Base-by-base conservation (phyloP, 2,329 filamentous ascomycete genomes). In the Hypoxylon sp. region DNA sequence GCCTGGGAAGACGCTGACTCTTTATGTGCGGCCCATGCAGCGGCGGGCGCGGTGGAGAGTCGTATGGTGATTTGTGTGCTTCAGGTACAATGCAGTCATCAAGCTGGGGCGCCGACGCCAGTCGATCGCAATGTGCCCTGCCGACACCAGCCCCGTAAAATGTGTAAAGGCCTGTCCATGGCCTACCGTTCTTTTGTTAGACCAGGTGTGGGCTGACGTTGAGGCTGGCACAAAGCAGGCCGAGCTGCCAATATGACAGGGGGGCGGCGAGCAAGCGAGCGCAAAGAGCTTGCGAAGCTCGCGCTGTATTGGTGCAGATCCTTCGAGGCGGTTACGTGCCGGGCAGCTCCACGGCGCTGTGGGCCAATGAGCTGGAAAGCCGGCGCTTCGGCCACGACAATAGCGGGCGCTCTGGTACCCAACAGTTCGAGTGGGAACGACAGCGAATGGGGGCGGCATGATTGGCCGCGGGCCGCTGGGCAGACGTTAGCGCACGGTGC, bases 201-300 rank as follows among this genome's bases (percentile, higher is more conserved):
- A 54, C 31, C 24, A 31, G 29, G 43, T 38, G 60, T 63, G 54
- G 57, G 60, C 60, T 63, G 60, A 63, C 60, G 60, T 60, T 60
- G 53, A 60, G 60, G 60, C 60, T 63, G 60, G 60, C 57, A 42
- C 33, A 63, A 56, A 38, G 46, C 11, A 33, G 13, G 31, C 18
- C 15, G 31, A 54, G 18, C 24, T 48, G 42, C 60, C 46, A 63
- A 63, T 63, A 60, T 56, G 60, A 60, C 60, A 26, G 13, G 33
- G 56, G 60, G 52, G 60, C 60, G 60, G 60, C 60, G 60, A 63
- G 52, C 48, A 51, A 49, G 49, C 27, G 55, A 60, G 42, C 17
- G 27, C 23, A 42, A n/a, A 35, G 31, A 48, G 52, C 38, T 18
- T 40, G 35, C n/a, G 53, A 59, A 37, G 56, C 48, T 48, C 33